phyloP scores from a whole-genome alignment of 192 early-diverging fungal species.

The Glomus cerebriforme region DNA sequence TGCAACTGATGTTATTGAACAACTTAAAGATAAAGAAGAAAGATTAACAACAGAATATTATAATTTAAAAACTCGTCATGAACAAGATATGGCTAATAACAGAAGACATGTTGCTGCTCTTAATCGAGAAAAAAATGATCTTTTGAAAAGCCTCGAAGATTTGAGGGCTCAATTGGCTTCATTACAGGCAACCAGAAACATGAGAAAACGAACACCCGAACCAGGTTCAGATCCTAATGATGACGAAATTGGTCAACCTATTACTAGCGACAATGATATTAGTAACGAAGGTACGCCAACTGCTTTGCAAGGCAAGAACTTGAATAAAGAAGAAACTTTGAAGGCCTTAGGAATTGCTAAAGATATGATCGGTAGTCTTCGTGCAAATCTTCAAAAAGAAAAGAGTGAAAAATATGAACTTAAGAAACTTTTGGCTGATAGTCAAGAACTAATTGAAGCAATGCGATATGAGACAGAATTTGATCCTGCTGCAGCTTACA shows the following conservation, averaged over 20 bases:
- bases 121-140: conserved; percentile 62
- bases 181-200: background rate
- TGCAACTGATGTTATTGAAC: conserved; percentile 59
- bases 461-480: conserved; percentile 49
- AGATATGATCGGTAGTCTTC: conserved; percentile 56
- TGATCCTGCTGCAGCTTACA: conserved; percentile 24
- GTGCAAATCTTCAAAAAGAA: conserved; percentile 54
- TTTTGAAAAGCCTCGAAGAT: conserved; percentile 59
- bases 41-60: conserved; percentile 46
- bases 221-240: background rate
- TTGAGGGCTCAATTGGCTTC: conserved; percentile 37
- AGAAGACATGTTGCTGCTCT: conserved; percentile 55
- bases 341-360: conserved; percentile 48
- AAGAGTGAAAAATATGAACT: conserved; percentile 58
- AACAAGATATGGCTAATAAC: conserved; percentile 61
- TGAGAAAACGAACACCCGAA: conserved; percentile 9
- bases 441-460: conserved; percentile 60
- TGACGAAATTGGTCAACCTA: background rate
- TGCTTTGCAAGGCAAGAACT: conserved; percentile 14
- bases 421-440: conserved; percentile 54
- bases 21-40: conserved; percentile 61
- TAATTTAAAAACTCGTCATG: conserved; percentile 56
- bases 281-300: background rate
- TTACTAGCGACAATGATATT: background rate
- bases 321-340: conserved; percentile 38